These are phyloP conservation scores for Backusella circina DNA, from an alignment of 192 early-diverging fungal genomes.

Conservation along the genomic window DNA sequence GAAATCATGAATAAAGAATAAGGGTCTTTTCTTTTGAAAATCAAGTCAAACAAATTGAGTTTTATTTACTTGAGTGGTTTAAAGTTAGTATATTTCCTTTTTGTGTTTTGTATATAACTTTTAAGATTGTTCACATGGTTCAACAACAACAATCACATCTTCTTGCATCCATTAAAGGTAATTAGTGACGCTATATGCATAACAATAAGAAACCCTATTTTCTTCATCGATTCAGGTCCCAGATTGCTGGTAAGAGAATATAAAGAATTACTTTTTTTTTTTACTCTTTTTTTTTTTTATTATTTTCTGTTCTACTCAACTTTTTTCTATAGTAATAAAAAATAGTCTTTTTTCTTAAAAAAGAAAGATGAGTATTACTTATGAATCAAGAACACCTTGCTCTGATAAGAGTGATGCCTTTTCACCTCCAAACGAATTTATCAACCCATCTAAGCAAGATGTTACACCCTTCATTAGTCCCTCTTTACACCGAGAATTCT, in stretches of 20 bases:
- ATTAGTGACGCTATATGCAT: not conserved
- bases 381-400: not conserved
- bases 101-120: not conserved
- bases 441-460: not conserved
- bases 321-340: not conserved
- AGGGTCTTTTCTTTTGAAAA: not conserved
- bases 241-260: not conserved
- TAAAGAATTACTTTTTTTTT: not conserved
- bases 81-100: not conserved
- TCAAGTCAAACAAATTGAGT: not conserved
- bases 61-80: not conserved
- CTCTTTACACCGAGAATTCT: slow-evolving; percentile 19
- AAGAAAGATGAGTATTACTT: slow-evolving; percentile 4
- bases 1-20: not conserved
- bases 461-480: not conserved
- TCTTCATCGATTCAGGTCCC: not conserved
- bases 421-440: not conserved
- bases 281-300: not conserved
- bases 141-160: not conserved
- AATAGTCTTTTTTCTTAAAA: not conserved
- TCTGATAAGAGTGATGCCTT: not conserved
- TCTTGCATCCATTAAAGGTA: not conserved
- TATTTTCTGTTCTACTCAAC: not conserved
- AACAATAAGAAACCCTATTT: not conserved
- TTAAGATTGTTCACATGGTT: not conserved